Evolutionary conservation across 169 alveolate genomes (phyloP).

Genomic region (Plasmodium knowlesi): DNA sequence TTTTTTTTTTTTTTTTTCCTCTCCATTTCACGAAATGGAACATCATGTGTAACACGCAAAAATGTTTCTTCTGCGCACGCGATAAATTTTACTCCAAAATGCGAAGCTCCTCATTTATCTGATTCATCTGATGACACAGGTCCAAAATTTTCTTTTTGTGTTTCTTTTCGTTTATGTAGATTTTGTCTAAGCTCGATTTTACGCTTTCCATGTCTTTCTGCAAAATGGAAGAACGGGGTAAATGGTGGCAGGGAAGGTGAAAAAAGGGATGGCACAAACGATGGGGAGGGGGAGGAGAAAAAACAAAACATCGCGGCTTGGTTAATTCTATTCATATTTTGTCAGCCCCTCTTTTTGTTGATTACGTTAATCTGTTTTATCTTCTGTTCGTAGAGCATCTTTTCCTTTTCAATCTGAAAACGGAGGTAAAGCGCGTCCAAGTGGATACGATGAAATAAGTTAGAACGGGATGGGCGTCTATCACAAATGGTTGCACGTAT

Average conservation of each 20-base stretch:
- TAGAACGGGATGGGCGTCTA: neutral
- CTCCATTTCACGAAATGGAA: neutral
- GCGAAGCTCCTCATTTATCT: constrained; percentile 64
- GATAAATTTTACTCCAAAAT: constrained; percentile 50
- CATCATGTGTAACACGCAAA: neutral
- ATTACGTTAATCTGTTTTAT: constrained; percentile 52
- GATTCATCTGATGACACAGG: constrained; percentile 72
- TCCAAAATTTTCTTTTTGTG: constrained; percentile 66
- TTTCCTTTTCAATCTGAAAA: constrained; percentile 63
- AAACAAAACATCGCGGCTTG: neutral
- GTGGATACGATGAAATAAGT: neutral
- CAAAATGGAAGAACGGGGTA: neutral
- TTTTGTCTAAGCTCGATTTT: constrained; percentile 56
- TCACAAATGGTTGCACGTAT: neutral
- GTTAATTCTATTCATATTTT: neutral
- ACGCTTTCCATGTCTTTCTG: constrained; percentile 66
- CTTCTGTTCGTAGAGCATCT: constrained; percentile 55
- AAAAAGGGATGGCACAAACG: neutral
- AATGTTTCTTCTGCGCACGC: neutral
- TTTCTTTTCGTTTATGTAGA: constrained; percentile 60
- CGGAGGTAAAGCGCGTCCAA: neutral
- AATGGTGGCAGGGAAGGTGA: neutral
- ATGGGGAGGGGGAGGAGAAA: neutral
- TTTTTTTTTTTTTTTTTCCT: no score
- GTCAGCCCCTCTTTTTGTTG: neutral